Conservation (phyloP, 2,329 filamentous ascomycete genomes). For the Phoma sp. region DNA sequence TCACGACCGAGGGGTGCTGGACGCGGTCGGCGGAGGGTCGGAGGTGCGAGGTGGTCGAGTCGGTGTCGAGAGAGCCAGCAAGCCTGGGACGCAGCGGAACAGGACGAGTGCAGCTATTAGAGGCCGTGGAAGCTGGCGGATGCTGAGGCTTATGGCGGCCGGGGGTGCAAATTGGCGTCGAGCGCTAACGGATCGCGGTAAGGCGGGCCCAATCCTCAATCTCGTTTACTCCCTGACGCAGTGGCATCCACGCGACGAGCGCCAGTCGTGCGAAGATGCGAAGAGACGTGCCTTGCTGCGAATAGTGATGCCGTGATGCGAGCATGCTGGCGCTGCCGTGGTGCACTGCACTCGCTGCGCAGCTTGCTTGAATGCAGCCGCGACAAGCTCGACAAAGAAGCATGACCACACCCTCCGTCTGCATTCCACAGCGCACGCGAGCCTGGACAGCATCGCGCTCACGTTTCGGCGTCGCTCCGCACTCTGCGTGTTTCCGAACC, state of each 20-base stretch:
- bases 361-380: not conserved
- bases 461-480: constrained; percentile 18
- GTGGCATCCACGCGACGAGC: constrained; percentile 12
- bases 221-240: constrained; percentile 29
- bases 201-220: constrained; percentile 20
- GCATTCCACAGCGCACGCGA: constrained; percentile 16
- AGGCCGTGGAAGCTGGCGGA: constrained; percentile 42
- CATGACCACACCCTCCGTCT: not conserved
- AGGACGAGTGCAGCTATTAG: constrained; percentile 38
- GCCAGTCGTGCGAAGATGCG: constrained; percentile 7
- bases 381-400: not conserved
- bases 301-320: not conserved
- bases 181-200: constrained; percentile 22
- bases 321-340: not conserved
- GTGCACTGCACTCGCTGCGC: not conserved
- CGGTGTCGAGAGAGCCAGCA: constrained; percentile 16
- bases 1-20: constrained; percentile 34
- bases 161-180: constrained; percentile 33
- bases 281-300: constrained; percentile 6
- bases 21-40: not conserved
- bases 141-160: constrained; percentile 40
- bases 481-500: constrained; percentile 7
- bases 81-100: constrained; percentile 26
- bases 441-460: constrained; percentile 11
- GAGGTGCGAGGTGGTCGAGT: constrained; percentile 3